These are phyloP conservation scores for Arbutus unedo DNA, from an alignment of 148 eudicot species.

Conservation along the genomic window DNA sequence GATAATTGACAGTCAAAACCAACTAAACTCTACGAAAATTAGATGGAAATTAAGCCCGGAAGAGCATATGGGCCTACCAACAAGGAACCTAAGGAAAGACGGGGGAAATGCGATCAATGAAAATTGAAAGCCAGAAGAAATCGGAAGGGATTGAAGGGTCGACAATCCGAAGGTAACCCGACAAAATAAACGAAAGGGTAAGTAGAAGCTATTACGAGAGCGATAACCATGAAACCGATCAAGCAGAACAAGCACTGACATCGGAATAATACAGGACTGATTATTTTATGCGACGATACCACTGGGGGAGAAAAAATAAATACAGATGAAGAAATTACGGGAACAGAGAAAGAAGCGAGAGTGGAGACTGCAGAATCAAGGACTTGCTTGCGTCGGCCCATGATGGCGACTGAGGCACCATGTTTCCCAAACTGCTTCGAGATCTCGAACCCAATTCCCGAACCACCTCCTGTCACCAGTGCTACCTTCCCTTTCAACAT, in stretches of 20 bases:
- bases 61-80: too few species aligned
- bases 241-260: neutral
- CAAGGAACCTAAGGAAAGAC: too few species aligned
- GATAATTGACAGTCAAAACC: too few species aligned
- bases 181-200: neutral
- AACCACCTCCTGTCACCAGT: slow-evolving; percentile 84
- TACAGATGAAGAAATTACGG: slow-evolving; percentile 32
- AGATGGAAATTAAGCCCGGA: too few species aligned
- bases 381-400: slow-evolving; percentile 79
- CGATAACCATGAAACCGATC: neutral
- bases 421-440: slow-evolving; percentile 77
- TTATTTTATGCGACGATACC: too few species aligned
- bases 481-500: slow-evolving; percentile 78
- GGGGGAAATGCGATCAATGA: too few species aligned
- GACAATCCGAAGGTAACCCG: too few species aligned
- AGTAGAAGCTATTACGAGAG: neutral
- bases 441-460: slow-evolving; percentile 91
- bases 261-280: neutral
- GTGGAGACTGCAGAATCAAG: slow-evolving; percentile 71
- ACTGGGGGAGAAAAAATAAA: neutral
- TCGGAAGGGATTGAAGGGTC: too few species aligned
- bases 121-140: too few species aligned
- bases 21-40: too few species aligned
- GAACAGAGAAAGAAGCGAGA: slow-evolving; percentile 63
- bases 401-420: slow-evolving; percentile 83